phyloP scores from a whole-genome alignment of 768 basidiomycete genomes.

The Suillus cothurnatus region DNA sequence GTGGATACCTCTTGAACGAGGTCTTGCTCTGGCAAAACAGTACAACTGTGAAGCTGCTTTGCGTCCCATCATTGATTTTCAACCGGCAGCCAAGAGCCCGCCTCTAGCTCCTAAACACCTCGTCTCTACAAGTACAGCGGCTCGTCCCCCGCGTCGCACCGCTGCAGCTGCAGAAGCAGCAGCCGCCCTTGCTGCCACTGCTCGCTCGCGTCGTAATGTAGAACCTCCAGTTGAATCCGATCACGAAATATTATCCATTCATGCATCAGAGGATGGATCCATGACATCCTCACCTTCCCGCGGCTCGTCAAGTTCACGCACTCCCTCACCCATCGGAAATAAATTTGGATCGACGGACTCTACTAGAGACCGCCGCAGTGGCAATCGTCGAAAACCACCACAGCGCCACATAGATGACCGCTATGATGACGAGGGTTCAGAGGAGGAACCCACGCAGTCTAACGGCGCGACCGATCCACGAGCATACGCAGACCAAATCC shows the following conservation, averaged over 20 bases:
- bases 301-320: constrained; percentile 85
- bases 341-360: constrained; percentile 34
- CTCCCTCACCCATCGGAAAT: constrained; percentile 82
- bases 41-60: constrained; percentile 89
- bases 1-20: constrained; percentile 96
- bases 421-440: constrained; percentile 47
- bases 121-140: constrained; percentile 62
- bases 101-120: constrained; percentile 97
- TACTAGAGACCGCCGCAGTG: constrained; percentile 34
- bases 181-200: constrained; percentile 42
- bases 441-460: constrained; percentile 37
- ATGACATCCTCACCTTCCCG: constrained; percentile 90
- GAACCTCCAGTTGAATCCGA: constrained; percentile 60
- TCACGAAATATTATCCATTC: constrained; percentile 62
- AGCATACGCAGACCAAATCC: constrained; percentile 91
- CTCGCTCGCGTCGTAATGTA: constrained; percentile 59
- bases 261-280: constrained; percentile 83
- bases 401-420: constrained; percentile 49
- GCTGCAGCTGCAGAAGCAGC: constrained; percentile 20
- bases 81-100: constrained; percentile 85
- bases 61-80: constrained; percentile 93
- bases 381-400: constrained; percentile 48
- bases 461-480: constrained; percentile 58
- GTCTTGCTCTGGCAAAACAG: constrained; percentile 82
- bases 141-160: constrained; percentile 32